Conservation (phyloP, 345 rosid species). For the Litchi chinensis region DNA sequence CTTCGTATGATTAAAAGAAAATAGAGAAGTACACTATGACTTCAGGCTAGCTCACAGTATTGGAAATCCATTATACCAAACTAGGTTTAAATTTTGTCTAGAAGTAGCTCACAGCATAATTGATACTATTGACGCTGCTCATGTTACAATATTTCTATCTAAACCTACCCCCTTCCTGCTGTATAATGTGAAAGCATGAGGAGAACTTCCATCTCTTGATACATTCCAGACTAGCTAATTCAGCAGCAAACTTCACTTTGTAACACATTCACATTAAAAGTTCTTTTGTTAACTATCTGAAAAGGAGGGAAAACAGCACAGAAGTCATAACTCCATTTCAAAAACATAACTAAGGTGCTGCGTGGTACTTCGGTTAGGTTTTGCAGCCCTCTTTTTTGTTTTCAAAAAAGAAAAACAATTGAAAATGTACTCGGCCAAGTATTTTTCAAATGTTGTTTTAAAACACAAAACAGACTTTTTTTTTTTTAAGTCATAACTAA, state of each 20-base stretch:
- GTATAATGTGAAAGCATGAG: neutral
- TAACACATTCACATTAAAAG: neutral
- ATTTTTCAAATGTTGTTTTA: too few relatives aligned
- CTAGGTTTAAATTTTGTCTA: neutral
- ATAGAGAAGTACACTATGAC: neutral
- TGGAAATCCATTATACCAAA: neutral
- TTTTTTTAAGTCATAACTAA: too few relatives aligned
- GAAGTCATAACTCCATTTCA: neutral
- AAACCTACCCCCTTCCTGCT: neutral
- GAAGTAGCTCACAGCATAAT: neutral
- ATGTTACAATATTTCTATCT: neutral
- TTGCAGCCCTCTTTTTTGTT: too few relatives aligned
- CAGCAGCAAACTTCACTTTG: neutral
- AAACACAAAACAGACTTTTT: too few relatives aligned
- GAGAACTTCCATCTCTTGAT: neutral
- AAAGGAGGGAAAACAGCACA: neutral
- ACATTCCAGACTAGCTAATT: neutral
- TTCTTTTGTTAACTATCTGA: neutral
- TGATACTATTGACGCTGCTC: neutral
- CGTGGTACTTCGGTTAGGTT: too few relatives aligned
- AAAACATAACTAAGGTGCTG: too few relatives aligned
- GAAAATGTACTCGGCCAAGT: too few relatives aligned
- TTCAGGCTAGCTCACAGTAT: neutral
- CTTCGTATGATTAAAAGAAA: neutral
- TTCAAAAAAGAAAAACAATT: too few relatives aligned